Conservation (phyloP, 306 rosid species). For the Dalbergia cultrata region DNA sequence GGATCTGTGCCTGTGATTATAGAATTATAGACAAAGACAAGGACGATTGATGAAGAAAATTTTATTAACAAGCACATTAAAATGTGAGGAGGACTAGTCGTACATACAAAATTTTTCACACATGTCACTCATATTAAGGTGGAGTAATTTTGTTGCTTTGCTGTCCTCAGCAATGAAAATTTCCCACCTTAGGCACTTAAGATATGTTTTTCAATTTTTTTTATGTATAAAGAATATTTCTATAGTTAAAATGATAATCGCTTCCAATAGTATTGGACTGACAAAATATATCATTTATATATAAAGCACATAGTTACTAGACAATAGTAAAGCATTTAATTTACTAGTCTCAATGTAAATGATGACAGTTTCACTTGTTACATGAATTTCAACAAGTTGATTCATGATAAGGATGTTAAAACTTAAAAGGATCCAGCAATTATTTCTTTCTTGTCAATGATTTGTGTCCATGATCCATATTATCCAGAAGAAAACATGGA, state of each 20-base stretch:
- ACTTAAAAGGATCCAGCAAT: neutral
- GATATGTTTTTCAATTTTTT: neutral
- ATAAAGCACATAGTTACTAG: neutral
- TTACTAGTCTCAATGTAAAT: neutral
- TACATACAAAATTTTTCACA: constrained; percentile 11
- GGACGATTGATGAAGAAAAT: neutral
- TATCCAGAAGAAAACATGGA: constrained; percentile 71
- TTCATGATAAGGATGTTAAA: neutral
- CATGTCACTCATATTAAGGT: neutral
- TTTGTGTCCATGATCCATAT: constrained; percentile 12
- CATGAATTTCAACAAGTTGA: no score
- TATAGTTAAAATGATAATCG: neutral
- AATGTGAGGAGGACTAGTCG: constrained; percentile 12
- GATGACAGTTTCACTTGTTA: neutral
- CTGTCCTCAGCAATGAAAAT: neutral
- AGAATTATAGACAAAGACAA: neutral
- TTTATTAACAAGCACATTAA: constrained; percentile 23
- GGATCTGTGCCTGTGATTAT: no score
- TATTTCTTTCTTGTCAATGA: neutral
- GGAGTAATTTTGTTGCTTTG: neutral
- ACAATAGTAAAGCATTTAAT: constrained; percentile 6
- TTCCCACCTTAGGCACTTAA: no score
- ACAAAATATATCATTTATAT: no score
- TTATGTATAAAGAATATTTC: neutral
- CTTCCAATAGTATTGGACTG: constrained; percentile 6